A percentile compares a stretch with the other conserved stretches of the same genome.
Evolutionary conservation across 805 yeast genomes (phyloP).

Genomic region (Starmerella apis): DNA sequence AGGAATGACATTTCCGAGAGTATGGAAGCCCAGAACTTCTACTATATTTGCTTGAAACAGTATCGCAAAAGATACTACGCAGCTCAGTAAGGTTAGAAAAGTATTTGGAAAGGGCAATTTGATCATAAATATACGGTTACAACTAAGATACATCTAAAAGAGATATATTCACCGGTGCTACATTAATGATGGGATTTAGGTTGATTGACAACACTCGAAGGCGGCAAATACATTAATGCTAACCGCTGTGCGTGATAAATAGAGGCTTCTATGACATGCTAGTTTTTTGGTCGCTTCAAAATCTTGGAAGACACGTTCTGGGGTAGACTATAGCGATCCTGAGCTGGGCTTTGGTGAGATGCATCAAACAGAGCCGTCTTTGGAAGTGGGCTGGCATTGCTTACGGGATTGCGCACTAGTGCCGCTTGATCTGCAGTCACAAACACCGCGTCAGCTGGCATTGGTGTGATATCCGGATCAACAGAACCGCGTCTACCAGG

Average conservation of each 20-base stretch:
- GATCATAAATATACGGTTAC: too few species aligned
- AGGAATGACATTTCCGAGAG: too few species aligned
- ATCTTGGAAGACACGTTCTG: conserved; percentile 4
- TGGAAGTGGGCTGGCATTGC: conserved; percentile 13
- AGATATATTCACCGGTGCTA: too few species aligned
- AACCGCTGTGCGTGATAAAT: not conserved
- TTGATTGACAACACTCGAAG: too few species aligned
- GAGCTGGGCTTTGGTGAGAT: conserved; percentile 9
- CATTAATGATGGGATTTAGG: too few species aligned
- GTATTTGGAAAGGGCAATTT: too few species aligned
- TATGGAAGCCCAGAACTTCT: too few species aligned
- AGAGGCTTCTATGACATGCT: not conserved
- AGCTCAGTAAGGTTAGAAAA: too few species aligned
- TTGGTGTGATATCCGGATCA: conserved; percentile 3
- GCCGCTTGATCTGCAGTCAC: conserved; percentile 19
- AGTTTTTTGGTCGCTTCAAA: conserved; percentile 3
- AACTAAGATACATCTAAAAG: too few species aligned
- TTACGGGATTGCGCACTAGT: conserved; percentile 5
- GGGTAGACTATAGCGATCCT: conserved; percentile 5
- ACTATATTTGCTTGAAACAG: too few species aligned
- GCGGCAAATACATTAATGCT: too few species aligned
- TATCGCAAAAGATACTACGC: too few species aligned
- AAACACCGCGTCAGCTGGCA: conserved; percentile 14
- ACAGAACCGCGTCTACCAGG: not conserved
- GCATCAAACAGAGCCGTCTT: conserved; percentile 12